phyloP scores from a whole-genome alignment of 2,329 filamentous ascomycete species.

The Botryotinia globosa region DNA sequence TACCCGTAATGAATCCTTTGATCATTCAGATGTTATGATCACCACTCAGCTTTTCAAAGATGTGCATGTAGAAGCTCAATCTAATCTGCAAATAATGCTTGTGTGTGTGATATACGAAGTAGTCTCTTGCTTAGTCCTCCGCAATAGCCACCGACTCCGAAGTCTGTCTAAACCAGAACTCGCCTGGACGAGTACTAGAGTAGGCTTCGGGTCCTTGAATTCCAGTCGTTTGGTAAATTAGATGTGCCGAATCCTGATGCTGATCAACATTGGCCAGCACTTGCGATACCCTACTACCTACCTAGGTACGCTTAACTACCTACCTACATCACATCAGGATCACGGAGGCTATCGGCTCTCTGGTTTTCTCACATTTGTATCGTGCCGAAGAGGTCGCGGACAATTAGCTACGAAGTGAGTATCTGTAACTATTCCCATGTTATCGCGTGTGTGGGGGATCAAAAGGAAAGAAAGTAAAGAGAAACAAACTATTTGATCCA shows the following conservation, averaged over 20 bases:
- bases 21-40: constrained; percentile 2
- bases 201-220: neutral
- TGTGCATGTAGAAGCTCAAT: neutral
- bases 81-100: neutral
- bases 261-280: neutral
- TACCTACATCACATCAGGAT: neutral
- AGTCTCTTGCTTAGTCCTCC: neutral
- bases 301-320: constrained; percentile 1
- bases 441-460: neutral
- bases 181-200: neutral
- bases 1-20: constrained; percentile 5
- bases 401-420: neutral
- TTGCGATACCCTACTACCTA: neutral
- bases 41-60: neutral
- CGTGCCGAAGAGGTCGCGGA: too few relatives aligned
- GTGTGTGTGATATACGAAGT: too few relatives aligned
- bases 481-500: constrained; percentile 1
- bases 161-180: neutral
- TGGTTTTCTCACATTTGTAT: neutral
- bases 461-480: neutral
- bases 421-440: neutral
- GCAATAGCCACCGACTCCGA: neutral
- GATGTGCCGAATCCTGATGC: neutral
- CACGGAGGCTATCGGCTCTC: neutral
- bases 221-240: constrained; percentile 18